phyloP scores from a whole-genome alignment of 192 early-diverging fungal species.

The Chytriomyces hyalinus region DNA sequence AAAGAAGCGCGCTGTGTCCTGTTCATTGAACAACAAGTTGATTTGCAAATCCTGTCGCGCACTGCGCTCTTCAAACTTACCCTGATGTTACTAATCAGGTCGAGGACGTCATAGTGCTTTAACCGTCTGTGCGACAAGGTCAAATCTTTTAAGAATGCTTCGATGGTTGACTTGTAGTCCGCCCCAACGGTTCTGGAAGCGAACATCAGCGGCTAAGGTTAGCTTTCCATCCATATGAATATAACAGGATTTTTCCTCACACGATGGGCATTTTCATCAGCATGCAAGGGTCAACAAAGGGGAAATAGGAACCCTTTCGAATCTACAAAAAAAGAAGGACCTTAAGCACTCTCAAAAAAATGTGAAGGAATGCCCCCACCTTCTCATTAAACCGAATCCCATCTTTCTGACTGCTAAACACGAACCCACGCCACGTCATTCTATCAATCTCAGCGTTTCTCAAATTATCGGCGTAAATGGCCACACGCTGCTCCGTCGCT shows the following conservation, averaged over 20 bases:
- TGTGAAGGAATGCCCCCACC: not conserved
- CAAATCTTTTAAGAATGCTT: constrained; percentile 25
- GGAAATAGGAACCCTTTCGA: constrained; percentile 32
- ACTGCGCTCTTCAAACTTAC: not conserved
- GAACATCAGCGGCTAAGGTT: not conserved
- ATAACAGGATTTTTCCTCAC: constrained; percentile 13
- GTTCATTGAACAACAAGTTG: not conserved
- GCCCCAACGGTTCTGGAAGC: constrained; percentile 1
- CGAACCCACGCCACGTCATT: constrained; percentile 34
- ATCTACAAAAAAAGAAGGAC: constrained; percentile 6
- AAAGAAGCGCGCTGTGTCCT: constrained; percentile 25
- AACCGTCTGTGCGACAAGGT: constrained; percentile 21
- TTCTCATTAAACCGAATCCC: constrained; percentile 32
- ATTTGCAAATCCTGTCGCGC: not conserved
- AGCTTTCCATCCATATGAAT: not conserved
- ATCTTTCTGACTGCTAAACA: not conserved
- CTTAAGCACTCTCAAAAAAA: not conserved
- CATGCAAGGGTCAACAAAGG: constrained; percentile 12
- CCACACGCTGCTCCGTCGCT: constrained; percentile 15
- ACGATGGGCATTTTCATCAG: constrained; percentile 29
- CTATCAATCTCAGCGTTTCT: constrained; percentile 21
- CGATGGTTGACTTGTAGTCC: constrained; percentile 32
- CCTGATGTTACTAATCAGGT: constrained; percentile 35
- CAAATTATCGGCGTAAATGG: constrained; percentile 28
- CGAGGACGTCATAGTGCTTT: constrained; percentile 37